Percentiles rank a stretch among this genome's conserved stretches.
Conservation (phyloP, 2,329 filamentous ascomycete genomes). For the Apiospora saccharicola region DNA sequence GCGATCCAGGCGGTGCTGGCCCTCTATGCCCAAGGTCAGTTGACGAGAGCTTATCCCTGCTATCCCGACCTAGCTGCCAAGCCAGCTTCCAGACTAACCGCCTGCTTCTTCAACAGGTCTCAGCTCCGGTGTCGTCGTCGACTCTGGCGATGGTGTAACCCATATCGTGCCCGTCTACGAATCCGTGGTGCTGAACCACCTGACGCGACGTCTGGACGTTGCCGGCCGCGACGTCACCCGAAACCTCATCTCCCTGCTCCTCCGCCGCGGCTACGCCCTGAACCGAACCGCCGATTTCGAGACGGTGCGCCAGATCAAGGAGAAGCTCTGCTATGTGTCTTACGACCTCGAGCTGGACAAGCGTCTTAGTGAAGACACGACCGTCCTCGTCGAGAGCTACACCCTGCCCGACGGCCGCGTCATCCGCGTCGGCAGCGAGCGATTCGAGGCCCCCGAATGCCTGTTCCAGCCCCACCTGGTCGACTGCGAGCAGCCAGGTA, state of each 20-base stretch:
- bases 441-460: slow-evolving; percentile 97
- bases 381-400: slow-evolving; percentile 95
- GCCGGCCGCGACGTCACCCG: slow-evolving; percentile 97
- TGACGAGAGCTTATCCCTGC: not conserved
- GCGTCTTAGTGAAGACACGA: slow-evolving; percentile 94
- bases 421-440: slow-evolving; percentile 94
- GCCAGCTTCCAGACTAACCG: slow-evolving; percentile 26
- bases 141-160: slow-evolving; percentile 97
- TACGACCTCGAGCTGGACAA: slow-evolving; percentile 98
- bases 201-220: slow-evolving; percentile 92
- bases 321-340: slow-evolving; percentile 99
- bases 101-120: slow-evolving; percentile 61
- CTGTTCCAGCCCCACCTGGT: slow-evolving; percentile 98
- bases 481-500: slow-evolving; percentile 95
- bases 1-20: slow-evolving; percentile 97
- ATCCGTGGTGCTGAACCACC: slow-evolving; percentile 95
- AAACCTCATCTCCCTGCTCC: slow-evolving; percentile 93
- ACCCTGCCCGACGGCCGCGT: slow-evolving; percentile 95
- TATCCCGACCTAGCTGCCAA: not conserved
- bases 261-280: slow-evolving; percentile 92
- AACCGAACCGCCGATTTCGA: slow-evolving; percentile 99
- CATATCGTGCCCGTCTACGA: slow-evolving; percentile 99
- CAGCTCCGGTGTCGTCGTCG: slow-evolving; percentile 94
- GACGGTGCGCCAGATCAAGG: slow-evolving; percentile 98
- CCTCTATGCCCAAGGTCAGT: slow-evolving; percentile 89